phyloP scores from a whole-genome alignment of 139 green algal genomes.

The Tetratostichococcus sp. region DNA sequence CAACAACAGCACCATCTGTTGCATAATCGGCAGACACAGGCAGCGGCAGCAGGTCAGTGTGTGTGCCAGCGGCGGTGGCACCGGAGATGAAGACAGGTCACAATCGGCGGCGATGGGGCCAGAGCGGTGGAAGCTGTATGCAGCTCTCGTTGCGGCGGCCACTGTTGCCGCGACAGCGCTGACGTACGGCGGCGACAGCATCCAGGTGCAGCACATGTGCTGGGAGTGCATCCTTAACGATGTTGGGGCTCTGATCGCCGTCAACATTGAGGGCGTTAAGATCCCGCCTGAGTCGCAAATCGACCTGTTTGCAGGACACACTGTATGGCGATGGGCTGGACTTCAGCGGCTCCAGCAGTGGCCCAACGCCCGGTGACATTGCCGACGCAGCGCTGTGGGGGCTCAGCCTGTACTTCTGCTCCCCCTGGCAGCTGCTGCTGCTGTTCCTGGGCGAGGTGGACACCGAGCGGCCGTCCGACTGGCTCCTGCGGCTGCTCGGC shows the following conservation, averaged over 20 bases:
- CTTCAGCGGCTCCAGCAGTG: background rate
- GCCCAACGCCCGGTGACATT: slow-evolving; percentile 30
- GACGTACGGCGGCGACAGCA: background rate
- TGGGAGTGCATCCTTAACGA: too few relatives aligned
- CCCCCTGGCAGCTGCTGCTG: slow-evolving; percentile 65
- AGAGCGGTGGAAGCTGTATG: background rate
- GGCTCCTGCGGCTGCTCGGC: slow-evolving; percentile 41
- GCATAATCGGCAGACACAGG: too few relatives aligned
- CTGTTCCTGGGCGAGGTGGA: slow-evolving; percentile 75
- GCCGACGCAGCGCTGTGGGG: slow-evolving; percentile 49
- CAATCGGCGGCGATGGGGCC: background rate
- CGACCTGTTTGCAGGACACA: background rate
- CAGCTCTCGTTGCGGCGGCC: background rate
- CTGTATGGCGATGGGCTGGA: background rate
- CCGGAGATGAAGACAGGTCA: background rate
- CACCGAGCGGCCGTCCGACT: slow-evolving; percentile 65
- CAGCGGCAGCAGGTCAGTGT: too few relatives aligned
- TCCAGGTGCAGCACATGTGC: background rate
- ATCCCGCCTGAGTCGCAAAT: too few relatives aligned
- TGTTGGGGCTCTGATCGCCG: too few relatives aligned
- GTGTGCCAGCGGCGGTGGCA: background rate
- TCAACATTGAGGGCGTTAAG: too few relatives aligned
- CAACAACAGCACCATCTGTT: too few relatives aligned
- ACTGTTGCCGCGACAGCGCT: background rate
- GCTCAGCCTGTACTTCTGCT: slow-evolving; percentile 46